Conservation (phyloP, 495 filamentous ascomycete genomes). For the Oleoguttula mirabilis region DNA sequence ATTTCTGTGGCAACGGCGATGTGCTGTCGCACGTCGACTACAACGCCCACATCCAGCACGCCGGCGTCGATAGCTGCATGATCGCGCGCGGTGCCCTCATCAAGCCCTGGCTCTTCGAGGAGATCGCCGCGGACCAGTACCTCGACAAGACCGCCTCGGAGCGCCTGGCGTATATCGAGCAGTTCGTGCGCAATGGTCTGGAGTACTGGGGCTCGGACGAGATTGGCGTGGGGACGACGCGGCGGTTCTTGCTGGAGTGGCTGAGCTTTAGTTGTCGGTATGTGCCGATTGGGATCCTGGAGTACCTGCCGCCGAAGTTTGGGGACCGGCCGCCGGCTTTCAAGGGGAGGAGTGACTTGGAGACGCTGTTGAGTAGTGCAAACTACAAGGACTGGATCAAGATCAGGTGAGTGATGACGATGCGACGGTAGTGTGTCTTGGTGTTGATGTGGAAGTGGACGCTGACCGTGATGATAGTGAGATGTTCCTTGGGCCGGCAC, state of each 20-base stretch:
- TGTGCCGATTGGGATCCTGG: constrained; percentile 77
- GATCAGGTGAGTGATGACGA: constrained; percentile 58
- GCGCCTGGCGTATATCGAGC: constrained; percentile 71
- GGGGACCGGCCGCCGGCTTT: constrained; percentile 80
- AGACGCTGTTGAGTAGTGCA: constrained; percentile 75
- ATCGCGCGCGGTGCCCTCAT: constrained; percentile 80
- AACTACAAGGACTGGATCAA: constrained; percentile 98
- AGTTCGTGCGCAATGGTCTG: constrained; percentile 79
- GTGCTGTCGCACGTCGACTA: constrained; percentile 90
- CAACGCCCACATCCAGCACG: constrained; percentile 58
- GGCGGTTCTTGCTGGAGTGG: constrained; percentile 89
- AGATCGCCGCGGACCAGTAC: constrained; percentile 83
- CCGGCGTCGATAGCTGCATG: constrained; percentile 80
- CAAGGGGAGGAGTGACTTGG: constrained; percentile 73
- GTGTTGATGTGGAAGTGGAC: background rate
- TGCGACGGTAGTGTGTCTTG: constrained; percentile 3
- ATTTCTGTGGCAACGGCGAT: constrained; percentile 93
- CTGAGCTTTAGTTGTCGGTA: constrained; percentile 85
- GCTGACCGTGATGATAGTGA: constrained; percentile 43
- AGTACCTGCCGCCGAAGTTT: constrained; percentile 71
- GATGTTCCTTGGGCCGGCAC: constrained; percentile 91
- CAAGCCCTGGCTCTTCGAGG: constrained; percentile 97
- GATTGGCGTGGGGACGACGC: constrained; percentile 74
- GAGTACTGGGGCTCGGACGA: constrained; percentile 94
- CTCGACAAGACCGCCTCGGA: constrained; percentile 86